Conservation (phyloP, 2,329 filamentous ascomycete genomes). For the Madurella mycetomatis region DNA sequence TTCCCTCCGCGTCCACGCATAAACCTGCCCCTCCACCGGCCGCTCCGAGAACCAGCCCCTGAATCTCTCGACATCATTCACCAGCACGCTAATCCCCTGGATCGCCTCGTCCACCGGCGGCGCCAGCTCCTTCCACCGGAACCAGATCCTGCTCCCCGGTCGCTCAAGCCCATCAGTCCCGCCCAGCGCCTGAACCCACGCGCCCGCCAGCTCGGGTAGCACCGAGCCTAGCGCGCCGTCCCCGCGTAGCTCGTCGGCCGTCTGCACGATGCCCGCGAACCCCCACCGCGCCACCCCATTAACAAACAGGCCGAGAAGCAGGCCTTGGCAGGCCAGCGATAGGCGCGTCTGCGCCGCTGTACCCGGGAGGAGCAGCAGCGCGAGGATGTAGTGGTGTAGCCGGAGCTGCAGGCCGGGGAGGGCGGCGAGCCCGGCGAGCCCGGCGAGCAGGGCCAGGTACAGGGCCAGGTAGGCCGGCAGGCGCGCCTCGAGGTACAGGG, state of each 20-base stretch:
- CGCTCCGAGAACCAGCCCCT: constrained; percentile 23
- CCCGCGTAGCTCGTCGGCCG: constrained; percentile 54
- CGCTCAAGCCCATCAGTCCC: background rate
- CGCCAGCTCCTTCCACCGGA: constrained; percentile 21
- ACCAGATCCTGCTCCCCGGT: constrained; percentile 41
- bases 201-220: constrained; percentile 39
- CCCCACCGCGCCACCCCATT: constrained; percentile 76
- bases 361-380: constrained; percentile 64
- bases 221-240: constrained; percentile 41
- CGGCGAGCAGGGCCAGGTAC: constrained; percentile 49
- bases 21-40: constrained; percentile 21
- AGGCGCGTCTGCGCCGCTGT: constrained; percentile 67
- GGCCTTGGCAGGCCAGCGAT: constrained; percentile 64
- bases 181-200: constrained; percentile 41
- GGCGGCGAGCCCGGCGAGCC: constrained; percentile 51
- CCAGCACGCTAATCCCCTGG: constrained; percentile 31
- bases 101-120: background rate
- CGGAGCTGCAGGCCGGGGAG: constrained; percentile 59
- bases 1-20: constrained; percentile 22
- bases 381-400: constrained; percentile 74
- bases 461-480: constrained; percentile 61
- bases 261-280: constrained; percentile 68
- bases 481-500: constrained; percentile 62
- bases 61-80: constrained; percentile 31
- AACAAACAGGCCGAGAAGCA: constrained; percentile 69